These are phyloP conservation scores for Elaeagnus macrophylla DNA, from an alignment of 306 rosid genomes.

Conservation along the genomic window DNA sequence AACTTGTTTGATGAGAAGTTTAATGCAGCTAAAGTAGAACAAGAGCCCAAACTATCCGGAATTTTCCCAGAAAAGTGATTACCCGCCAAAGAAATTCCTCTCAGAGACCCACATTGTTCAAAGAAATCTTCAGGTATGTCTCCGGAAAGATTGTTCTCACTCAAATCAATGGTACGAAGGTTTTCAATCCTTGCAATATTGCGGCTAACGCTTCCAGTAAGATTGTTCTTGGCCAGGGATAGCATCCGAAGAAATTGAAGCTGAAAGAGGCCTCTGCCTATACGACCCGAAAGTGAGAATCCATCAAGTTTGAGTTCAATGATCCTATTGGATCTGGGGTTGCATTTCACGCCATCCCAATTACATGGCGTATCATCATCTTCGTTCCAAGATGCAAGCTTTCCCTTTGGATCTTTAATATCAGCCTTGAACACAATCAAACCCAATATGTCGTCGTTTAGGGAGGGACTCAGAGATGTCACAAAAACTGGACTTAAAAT, in stretches of 20 bases:
- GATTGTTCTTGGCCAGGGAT: conserved; percentile 63
- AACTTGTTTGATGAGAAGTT: conserved; percentile 64
- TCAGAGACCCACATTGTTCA: conserved; percentile 87
- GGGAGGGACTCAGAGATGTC: conserved; percentile 58
- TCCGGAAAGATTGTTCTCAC: conserved; percentile 67
- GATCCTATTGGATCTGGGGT: conserved; percentile 86
- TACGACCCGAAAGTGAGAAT: conserved; percentile 65
- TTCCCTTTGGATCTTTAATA: conserved; percentile 70
- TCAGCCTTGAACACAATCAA: conserved; percentile 91
- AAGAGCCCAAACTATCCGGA: conserved; percentile 59
- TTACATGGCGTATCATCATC: conserved; percentile 71
- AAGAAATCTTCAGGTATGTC: conserved; percentile 61
- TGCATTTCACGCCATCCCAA: conserved; percentile 81
- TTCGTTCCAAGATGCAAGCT: conserved; percentile 72
- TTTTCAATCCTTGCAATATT: conserved; percentile 53
- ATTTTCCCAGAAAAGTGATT: conserved; percentile 65
- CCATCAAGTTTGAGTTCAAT: conserved; percentile 73
- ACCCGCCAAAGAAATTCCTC: conserved; percentile 51
- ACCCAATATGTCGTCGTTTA: conserved; percentile 94
- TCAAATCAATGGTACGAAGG: conserved; percentile 71
- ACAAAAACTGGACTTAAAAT: conserved; percentile 29
- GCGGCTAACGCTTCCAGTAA: conserved; percentile 59
- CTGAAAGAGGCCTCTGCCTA: conserved; percentile 74
- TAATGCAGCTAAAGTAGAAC: conserved; percentile 54
- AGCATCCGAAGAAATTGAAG: conserved; percentile 63